A percentile compares a stretch with the other conserved stretches of the same genome.
Evolutionary conservation across 257 asterid genomes (phyloP).

Genomic region (Primulina eburnea): DNA sequence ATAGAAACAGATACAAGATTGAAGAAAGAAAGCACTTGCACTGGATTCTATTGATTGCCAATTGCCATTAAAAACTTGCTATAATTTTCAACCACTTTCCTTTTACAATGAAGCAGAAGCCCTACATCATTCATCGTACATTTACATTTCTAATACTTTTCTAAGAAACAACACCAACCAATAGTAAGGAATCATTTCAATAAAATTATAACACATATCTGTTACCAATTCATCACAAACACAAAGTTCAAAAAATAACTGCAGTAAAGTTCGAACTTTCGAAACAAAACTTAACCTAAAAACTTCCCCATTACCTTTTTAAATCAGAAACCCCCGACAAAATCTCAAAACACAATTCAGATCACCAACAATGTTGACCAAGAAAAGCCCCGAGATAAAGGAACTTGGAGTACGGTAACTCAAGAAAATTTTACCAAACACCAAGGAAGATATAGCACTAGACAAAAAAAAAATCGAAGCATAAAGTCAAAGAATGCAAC

Average conservation of each 20-base stretch:
- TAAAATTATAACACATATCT: not conserved
- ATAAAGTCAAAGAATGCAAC: constrained; percentile 39
- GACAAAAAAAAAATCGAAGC: constrained; percentile 25
- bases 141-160: constrained; percentile 5
- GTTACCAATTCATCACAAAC: constrained; percentile 7
- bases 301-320: constrained; percentile 25
- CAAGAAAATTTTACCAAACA: constrained; percentile 34
- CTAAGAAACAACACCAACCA: constrained; percentile 13
- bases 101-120: constrained; percentile 9
- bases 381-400: constrained; percentile 17
- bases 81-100: constrained; percentile 12
- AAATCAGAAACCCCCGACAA: constrained; percentile 17
- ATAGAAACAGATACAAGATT: not conserved
- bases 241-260: not conserved
- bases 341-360: constrained; percentile 24
- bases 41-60: not conserved
- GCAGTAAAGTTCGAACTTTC: not conserved
- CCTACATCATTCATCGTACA: constrained; percentile 9
- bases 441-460: constrained; percentile 42
- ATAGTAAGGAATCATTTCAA: constrained; percentile 14
- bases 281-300: constrained; percentile 8
- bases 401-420: constrained; percentile 19
- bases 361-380: constrained; percentile 24
- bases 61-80: constrained; percentile 3
- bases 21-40: constrained; percentile 1